These are phyloP conservation scores for Phytopythium sindhum DNA, from an alignment of 352 stramenopile genomes.

Conservation along the genomic window DNA sequence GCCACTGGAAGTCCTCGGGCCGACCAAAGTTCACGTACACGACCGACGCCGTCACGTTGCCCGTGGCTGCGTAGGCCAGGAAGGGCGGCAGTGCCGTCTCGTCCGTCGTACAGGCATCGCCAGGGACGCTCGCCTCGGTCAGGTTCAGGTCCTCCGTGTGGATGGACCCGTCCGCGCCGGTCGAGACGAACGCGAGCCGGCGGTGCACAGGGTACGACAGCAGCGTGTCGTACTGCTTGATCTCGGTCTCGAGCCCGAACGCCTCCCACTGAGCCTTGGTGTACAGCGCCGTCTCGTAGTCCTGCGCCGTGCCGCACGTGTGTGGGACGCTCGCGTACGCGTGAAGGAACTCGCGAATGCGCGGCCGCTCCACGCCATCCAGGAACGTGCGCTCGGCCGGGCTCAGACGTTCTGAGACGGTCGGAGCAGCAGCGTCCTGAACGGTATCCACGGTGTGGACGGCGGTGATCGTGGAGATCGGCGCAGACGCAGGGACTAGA, in stretches of 20 bases:
- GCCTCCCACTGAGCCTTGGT: constrained; percentile 22
- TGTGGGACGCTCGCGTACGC: constrained; percentile 32
- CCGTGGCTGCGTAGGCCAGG: constrained; percentile 69
- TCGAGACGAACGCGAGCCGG: constrained; percentile 29
- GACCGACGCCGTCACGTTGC: constrained; percentile 50
- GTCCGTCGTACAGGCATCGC: constrained; percentile 55
- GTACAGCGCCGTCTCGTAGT: constrained; percentile 31
- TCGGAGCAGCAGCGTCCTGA: neutral
- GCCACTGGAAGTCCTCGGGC: constrained; percentile 66
- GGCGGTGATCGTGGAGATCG: neutral
- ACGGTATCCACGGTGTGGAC: neutral
- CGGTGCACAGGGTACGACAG: constrained; percentile 55
- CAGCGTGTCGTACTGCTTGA: constrained; percentile 53
- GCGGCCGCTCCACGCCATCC: constrained; percentile 15
- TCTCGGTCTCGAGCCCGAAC: constrained; percentile 49
- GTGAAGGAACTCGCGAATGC: constrained; percentile 24
- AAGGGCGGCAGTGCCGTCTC: constrained; percentile 60
- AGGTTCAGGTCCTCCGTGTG: constrained; percentile 38
- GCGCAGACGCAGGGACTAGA: neutral
- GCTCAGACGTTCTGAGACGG: neutral
- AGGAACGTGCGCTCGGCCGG: constrained; percentile 16
- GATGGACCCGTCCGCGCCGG: constrained; percentile 5
- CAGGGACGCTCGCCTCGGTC: constrained; percentile 42
- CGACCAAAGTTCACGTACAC: constrained; percentile 86
- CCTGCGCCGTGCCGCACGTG: constrained; percentile 22